Evolutionary conservation across 495 filamentous ascomycete genomes (phyloP).

Genomic region (Podospora tetraspora): DNA sequence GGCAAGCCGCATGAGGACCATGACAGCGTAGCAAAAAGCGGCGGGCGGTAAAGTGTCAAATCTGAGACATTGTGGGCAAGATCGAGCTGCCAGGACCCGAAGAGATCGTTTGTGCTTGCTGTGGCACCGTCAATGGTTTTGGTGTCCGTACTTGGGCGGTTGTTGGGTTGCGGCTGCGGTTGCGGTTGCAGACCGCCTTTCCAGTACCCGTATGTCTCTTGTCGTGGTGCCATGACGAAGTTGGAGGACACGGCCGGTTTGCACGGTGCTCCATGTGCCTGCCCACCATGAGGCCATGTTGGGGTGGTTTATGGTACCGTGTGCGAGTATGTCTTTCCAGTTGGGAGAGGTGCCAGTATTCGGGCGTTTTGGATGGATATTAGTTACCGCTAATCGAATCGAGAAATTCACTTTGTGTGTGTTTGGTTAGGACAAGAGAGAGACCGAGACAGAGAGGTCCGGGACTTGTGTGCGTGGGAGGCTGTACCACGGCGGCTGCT

Average conservation of each 20-base stretch:
- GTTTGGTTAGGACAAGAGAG: background rate
- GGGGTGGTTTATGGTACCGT: background rate
- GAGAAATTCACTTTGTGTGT: no score
- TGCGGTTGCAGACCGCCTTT: background rate
- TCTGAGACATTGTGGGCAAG: background rate
- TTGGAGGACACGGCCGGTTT: background rate
- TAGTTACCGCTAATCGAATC: no score
- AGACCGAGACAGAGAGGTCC: background rate
- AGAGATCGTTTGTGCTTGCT: background rate
- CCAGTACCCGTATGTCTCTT: background rate
- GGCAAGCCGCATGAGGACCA: background rate
- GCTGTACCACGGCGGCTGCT: background rate
- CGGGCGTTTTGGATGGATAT: background rate
- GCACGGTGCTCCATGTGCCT: background rate
- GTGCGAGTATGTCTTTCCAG: background rate
- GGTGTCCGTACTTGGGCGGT: no score
- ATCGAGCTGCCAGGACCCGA: background rate
- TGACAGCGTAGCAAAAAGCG: no score
- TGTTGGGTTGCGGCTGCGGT: background rate
- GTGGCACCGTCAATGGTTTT: background rate
- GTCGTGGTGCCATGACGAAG: background rate
- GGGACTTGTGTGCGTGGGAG: background rate
- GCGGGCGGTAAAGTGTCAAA: background rate
- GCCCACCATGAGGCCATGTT: background rate
- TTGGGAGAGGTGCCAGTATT: background rate